Base-by-base conservation (phyloP, 2,329 filamentous ascomycete species). In the Colletotrichum nymphaeae region DNA sequence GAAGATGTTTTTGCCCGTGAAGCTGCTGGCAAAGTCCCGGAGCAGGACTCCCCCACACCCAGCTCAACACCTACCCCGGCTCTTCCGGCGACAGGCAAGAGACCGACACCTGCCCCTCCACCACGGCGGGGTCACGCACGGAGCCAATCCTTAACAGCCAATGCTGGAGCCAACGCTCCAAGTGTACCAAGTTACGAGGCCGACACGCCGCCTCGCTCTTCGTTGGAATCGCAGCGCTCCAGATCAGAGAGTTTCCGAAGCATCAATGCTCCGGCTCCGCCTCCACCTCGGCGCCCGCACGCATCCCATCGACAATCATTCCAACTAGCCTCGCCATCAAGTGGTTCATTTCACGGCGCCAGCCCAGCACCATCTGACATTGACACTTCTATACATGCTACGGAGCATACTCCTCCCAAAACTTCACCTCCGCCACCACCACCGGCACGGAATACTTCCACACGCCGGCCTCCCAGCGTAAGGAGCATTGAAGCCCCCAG, bases 1-100 rank as follows among this genome's bases (percentile, higher is more conserved):
- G 87, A 89, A 71, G 88, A 87, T 46, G 82, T 88, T 24, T 89
- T 90, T 73, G 88, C 90, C 74, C 85, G 83, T 53, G 88, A 90
- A 78, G 83, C 87, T 46, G 87, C 86, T 19, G 88, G 87, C 42
- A 89, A 88, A 75, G 78, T 85, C 5, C 87, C 87, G 5, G 88
- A 88, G 72, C 79, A 77, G 68, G 37, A 68, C 81, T 75, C 75
- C 55, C 80, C 81, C 62, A 73, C 71, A 46, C 67, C 56, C 19
- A 55, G 24, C 30, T 65, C 66, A 16, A 69, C 53, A 52, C 62
- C 71, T n/a, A 84, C 85, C 9, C 84, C 86, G 8, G 83, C 84
- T 19, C 78, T 82, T 58, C 76, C 78, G 35, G 76, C 78, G 24
- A 83, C 72, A 76, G 82, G 53, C 76, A 86, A 80, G 75, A 87